Percentiles rank a stretch among this genome's conserved stretches.
phyloP scores from a whole-genome alignment of 352 stramenopile species.

The Globisporangium nagaii region DNA sequence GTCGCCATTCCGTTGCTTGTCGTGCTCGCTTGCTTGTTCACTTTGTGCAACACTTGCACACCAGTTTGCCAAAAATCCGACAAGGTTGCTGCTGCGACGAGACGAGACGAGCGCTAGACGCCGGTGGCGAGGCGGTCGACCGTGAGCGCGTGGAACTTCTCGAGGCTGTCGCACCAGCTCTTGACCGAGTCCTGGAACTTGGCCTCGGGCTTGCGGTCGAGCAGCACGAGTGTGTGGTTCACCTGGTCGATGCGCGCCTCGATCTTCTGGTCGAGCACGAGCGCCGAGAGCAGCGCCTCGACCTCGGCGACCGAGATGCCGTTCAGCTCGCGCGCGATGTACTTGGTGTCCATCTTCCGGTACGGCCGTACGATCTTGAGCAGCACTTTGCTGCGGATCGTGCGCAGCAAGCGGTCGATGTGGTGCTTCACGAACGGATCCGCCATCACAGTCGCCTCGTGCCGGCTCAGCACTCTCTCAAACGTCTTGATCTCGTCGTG shows the following conservation, averaged over 20 bases:
- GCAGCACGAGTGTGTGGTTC: conserved; percentile 65
- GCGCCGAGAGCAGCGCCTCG: conserved; percentile 87
- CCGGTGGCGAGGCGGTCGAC: conserved; percentile 45
- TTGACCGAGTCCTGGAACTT: conserved; percentile 68
- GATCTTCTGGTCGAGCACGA: conserved; percentile 93
- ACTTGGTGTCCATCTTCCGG: conserved; percentile 87
- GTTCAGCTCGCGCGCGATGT: conserved; percentile 92
- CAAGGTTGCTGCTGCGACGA: too few species aligned
- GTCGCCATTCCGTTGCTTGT: background rate
- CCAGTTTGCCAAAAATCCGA: background rate
- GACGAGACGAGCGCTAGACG: conserved; percentile 17
- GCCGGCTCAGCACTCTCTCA: conserved; percentile 85
- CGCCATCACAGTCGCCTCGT: conserved; percentile 88
- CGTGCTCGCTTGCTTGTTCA: background rate
- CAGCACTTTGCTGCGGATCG: conserved; percentile 94
- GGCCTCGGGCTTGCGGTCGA: conserved; percentile 55
- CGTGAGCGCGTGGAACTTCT: conserved; percentile 66
- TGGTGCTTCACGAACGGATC: conserved; percentile 96
- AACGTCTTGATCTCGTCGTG: conserved; percentile 95
- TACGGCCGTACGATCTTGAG: conserved; percentile 93
- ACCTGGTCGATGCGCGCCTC: conserved; percentile 91
- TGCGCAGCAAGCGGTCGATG: conserved; percentile 91
- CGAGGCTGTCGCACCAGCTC: conserved; percentile 61
- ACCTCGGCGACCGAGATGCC: conserved; percentile 88
- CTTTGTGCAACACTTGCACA: background rate